Percentiles rank a stretch among this genome's conserved stretches.
Evolutionary conservation across 805 yeast species (phyloP).

Genomic region (Lachancea waltii): DNA sequence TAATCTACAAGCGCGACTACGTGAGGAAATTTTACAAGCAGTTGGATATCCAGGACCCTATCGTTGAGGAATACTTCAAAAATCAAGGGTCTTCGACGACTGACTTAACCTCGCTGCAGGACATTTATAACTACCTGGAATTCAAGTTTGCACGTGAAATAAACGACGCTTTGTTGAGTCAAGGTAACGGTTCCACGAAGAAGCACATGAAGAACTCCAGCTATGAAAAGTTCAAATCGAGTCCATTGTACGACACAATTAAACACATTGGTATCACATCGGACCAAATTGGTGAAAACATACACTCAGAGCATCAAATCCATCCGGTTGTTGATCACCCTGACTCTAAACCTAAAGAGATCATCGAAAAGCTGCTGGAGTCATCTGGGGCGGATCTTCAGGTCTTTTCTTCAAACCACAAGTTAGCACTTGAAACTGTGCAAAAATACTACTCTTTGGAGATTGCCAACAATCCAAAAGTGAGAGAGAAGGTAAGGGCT

Average conservation of each 20-base stretch:
- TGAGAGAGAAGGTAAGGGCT: slow-evolving; percentile 62
- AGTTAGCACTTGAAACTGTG: slow-evolving; percentile 65
- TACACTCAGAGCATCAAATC: slow-evolving; percentile 57
- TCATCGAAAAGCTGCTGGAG: slow-evolving; percentile 40
- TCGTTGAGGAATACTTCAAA: slow-evolving; percentile 48
- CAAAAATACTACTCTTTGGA: slow-evolving; percentile 74
- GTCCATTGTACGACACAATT: slow-evolving; percentile 59
- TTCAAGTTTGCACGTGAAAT: slow-evolving; percentile 52
- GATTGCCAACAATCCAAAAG: slow-evolving; percentile 69
- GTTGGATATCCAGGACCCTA: slow-evolving; percentile 51
- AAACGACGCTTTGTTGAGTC: slow-evolving; percentile 30
- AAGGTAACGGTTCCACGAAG: slow-evolving; percentile 32
- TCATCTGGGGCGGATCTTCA: slow-evolving; percentile 31
- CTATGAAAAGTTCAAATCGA: slow-evolving; percentile 60
- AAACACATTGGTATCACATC: slow-evolving; percentile 72
- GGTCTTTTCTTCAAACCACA: slow-evolving; percentile 43
- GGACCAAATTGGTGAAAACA: slow-evolving; percentile 75
- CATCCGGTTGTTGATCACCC: slow-evolving; percentile 65
- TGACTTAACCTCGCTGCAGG: slow-evolving; percentile 60
- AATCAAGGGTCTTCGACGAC: slow-evolving; percentile 51
- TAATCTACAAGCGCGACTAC: slow-evolving; percentile 64
- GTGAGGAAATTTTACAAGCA: slow-evolving; percentile 51
- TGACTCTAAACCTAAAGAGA: slow-evolving; percentile 50
- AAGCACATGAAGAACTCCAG: slow-evolving; percentile 55
- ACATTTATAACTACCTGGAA: slow-evolving; percentile 73